Evolutionary conservation across 306 rosid species (phyloP), one percentile per base, ranked within the genome.

Genomic region (Castanea crenata): DNA sequence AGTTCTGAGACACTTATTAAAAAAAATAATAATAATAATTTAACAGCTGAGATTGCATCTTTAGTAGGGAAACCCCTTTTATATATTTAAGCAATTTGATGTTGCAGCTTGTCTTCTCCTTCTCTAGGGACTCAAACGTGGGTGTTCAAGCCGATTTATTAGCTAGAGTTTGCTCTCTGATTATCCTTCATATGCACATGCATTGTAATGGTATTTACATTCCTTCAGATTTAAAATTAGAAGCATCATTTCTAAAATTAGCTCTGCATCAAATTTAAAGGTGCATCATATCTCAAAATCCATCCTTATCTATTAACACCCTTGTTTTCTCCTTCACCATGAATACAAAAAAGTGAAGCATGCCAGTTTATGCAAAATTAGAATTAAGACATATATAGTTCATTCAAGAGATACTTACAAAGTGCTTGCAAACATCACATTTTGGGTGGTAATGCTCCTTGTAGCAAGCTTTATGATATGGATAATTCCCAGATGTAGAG

Each of bases 401-500:
- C n/a, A 57, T 23, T 8, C 76, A 70, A 62, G 41, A 76, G 76
- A 56, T 85, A 82, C 99, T 91, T 87, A 96, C 98, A 58, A 90
- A 96, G 84, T 89, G 97, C 88, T 89, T 96, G 95, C 99, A 96
- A 80, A 96, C 98, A 83, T 96, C 99, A 85, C 99, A 96, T 81
- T 96, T 96, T 63, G 99, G 99, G 85, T 93, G 97, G 87, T 93
- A 90, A 87, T 84, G 93, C 86, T 93, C 98, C 89, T 86, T 96
- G 85, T 96, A 93, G 89, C 99, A 96, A 78, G 97, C 67, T 81
- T 91, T 96, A 83, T 96, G 98, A 80, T 90, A 93, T 46, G 99
- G 98, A 72, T 79, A 86, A 85, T 89, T 91, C 76, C 97, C 98
- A 71, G 92, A 88, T 4, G 98, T 94, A 83, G 97, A 92, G 89